Evolutionary conservation across 345 rosid genomes (phyloP).

Genomic region (Clarkia xantiana): DNA sequence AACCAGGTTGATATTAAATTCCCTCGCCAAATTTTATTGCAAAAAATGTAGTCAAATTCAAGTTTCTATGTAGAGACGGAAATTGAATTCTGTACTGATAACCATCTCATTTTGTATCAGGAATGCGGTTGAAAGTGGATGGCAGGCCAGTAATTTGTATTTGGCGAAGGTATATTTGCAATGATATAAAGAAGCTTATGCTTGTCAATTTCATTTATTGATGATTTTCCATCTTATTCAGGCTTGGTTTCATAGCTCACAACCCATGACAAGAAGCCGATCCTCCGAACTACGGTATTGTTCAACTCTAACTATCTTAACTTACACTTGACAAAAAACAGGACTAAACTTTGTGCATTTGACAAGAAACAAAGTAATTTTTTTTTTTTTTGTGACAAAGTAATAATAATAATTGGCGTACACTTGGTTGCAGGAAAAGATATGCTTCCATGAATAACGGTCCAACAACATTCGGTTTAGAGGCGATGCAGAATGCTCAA

Average conservation of each 20-base stretch:
- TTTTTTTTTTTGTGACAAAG: not conserved
- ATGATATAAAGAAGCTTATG: slow-evolving; percentile 3
- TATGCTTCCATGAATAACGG: slow-evolving; percentile 54
- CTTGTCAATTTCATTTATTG: slow-evolving; percentile 7
- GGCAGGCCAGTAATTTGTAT: slow-evolving; percentile 34
- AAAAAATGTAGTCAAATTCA: not conserved
- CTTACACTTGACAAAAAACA: not conserved
- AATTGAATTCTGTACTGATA: not conserved
- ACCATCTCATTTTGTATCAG: slow-evolving; percentile 12
- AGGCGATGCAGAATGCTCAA: slow-evolving; percentile 19
- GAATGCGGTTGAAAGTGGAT: slow-evolving; percentile 28
- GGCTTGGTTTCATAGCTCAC: slow-evolving; percentile 72
- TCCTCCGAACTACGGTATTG: slow-evolving; percentile 56
- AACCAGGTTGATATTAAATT: slow-evolving; percentile 21
- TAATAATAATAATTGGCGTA: not conserved
- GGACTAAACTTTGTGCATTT: not conserved
- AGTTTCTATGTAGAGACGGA: not conserved
- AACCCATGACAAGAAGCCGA: slow-evolving; percentile 70
- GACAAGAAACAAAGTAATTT: no score
- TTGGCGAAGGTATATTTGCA: slow-evolving; percentile 38
- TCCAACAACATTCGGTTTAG: slow-evolving; percentile 22
- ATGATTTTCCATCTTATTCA: slow-evolving; percentile 11
- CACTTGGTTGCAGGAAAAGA: slow-evolving; percentile 31
- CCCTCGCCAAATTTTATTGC: not conserved
- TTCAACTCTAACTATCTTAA: not conserved